Conservation (phyloP, 2,329 filamentous ascomycete species). For the Canariomyces notabilis region DNA sequence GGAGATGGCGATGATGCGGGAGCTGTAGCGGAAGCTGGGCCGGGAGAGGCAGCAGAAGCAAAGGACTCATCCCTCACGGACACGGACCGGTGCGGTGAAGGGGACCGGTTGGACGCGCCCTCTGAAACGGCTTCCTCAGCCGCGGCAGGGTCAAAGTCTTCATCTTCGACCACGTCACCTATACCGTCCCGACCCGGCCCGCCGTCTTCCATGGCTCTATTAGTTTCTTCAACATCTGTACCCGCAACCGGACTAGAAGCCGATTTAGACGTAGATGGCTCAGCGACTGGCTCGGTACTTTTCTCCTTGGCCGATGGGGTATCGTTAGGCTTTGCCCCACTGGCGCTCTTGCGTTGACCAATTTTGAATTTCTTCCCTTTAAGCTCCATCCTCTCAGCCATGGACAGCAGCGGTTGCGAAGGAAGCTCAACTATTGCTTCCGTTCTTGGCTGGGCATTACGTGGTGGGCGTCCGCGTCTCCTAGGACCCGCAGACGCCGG, state of each 20-base stretch:
- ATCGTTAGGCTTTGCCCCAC: background rate
- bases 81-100: slow-evolving; percentile 1
- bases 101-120: slow-evolving; percentile 11
- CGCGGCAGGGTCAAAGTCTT: slow-evolving; percentile 19
- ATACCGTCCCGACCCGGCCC: background rate
- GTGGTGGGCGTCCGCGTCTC: slow-evolving; percentile 34
- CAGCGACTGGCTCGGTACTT: background rate
- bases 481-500: slow-evolving; percentile 10
- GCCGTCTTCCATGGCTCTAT: background rate
- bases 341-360: slow-evolving; percentile 31
- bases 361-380: slow-evolving; percentile 52
- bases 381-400: slow-evolving; percentile 53
- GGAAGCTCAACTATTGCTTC: slow-evolving; percentile 11
- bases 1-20: background rate
- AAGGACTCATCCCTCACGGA: background rate
- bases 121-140: slow-evolving; percentile 24
- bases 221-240: no score
- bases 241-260: no score
- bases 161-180: slow-evolving; percentile 12
- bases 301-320: background rate
- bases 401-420: slow-evolving; percentile 42
- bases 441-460: slow-evolving; percentile 14
- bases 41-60: background rate
- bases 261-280: background rate
- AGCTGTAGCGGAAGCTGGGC: background rate